Conservation (phyloP, 768 basidiomycete species). For the Solioccasus polychromus region DNA sequence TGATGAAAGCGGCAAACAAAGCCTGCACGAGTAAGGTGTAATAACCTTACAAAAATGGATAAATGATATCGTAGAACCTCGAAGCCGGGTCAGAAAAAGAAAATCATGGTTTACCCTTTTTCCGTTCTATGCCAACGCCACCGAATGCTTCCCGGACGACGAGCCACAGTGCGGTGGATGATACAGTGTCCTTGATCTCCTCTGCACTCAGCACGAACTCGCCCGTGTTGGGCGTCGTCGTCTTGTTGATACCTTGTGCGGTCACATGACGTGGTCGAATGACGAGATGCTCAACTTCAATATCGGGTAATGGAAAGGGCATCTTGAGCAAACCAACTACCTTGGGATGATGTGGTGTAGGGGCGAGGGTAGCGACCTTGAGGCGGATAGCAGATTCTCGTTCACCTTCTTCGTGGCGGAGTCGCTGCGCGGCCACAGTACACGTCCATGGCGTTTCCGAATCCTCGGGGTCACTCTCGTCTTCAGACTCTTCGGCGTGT, state of each 20-base stretch:
- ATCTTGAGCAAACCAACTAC: constrained; percentile 90
- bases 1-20: constrained; percentile 9
- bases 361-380: constrained; percentile 82
- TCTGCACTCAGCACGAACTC: constrained; percentile 72
- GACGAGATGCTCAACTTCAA: constrained; percentile 63
- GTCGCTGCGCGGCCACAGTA: constrained; percentile 62
- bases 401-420: constrained; percentile 13
- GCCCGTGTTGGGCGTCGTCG: constrained; percentile 18
- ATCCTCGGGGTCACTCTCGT: constrained; percentile 93
- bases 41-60: constrained; percentile 16
- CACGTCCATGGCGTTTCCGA: constrained; percentile 97
- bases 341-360: constrained; percentile 95
- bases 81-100: background rate
- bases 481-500: constrained; percentile 50
- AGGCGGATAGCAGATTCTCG: constrained; percentile 34
- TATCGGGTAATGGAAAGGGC: constrained; percentile 83
- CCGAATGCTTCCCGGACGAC: constrained; percentile 92
- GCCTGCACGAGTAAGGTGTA: constrained; percentile 3
- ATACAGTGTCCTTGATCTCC: constrained; percentile 91
- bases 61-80: constrained; percentile 6
- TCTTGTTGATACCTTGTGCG: constrained; percentile 25
- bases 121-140: constrained; percentile 74
- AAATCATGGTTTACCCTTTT: constrained; percentile 68
- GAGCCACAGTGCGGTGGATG: constrained; percentile 85
- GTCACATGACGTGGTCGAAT: constrained; percentile 48